phyloP scores from a whole-genome alignment of 2,329 filamentous ascomycete genomes.

The Neofusicoccum kwambonambiense region DNA sequence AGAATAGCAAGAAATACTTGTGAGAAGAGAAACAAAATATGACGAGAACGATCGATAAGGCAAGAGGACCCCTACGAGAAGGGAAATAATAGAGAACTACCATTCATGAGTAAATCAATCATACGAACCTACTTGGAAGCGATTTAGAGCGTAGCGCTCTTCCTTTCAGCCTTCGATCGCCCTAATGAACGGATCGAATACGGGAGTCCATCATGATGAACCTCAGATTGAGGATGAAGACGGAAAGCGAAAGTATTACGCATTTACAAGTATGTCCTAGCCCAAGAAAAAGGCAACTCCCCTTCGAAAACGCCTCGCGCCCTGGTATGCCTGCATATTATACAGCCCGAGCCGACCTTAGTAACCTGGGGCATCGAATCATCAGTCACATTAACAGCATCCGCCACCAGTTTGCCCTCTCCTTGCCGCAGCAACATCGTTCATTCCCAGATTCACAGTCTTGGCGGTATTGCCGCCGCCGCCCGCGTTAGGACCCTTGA shows the following conservation, averaged over 20 bases:
- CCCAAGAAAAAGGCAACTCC: neutral
- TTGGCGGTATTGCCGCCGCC: constrained; percentile 44
- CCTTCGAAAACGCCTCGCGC: neutral
- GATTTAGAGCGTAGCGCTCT: too few species aligned
- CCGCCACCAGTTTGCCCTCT: constrained; percentile 29
- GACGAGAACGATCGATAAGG: too few species aligned
- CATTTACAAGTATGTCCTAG: neutral
- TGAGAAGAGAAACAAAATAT: too few species aligned
- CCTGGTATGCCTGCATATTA: constrained; percentile 9
- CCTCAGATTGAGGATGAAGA: neutral
- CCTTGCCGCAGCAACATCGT: constrained; percentile 32
- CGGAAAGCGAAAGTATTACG: neutral
- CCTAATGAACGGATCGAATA: too few species aligned
- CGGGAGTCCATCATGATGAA: too few species aligned
- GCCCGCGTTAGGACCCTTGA: constrained; percentile 65
- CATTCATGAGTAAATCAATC: too few species aligned
- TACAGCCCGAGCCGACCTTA: neutral
- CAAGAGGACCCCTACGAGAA: too few species aligned
- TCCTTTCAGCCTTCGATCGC: too few species aligned
- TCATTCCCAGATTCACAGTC: constrained; percentile 46
- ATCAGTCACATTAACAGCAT: constrained; percentile 18
- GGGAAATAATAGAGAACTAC: too few species aligned
- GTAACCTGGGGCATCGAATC: neutral
- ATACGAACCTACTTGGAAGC: too few species aligned
- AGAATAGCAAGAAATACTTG: too few species aligned